Conservation (phyloP, 2,329 filamentous ascomycete species). For the Claviceps africana region DNA sequence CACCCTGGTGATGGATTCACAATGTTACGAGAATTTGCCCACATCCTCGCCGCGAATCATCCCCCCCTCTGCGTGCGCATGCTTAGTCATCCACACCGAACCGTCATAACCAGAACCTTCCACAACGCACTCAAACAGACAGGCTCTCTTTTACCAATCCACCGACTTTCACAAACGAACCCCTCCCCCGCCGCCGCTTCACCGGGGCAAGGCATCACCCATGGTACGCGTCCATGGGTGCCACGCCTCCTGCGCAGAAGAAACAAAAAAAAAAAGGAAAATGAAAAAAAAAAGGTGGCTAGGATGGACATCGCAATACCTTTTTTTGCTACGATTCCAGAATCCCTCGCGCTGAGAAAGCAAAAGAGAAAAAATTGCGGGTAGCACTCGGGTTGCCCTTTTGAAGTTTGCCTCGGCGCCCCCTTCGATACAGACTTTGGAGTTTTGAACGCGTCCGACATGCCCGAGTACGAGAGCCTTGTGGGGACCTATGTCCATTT, state of each 20-base stretch:
- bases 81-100: conserved; percentile 46
- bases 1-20: background rate
- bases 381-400: background rate
- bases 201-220: background rate
- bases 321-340: background rate
- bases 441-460: background rate
- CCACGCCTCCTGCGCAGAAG: background rate
- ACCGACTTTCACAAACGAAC: background rate
- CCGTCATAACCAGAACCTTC: conserved; percentile 41
- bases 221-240: conserved; percentile 1
- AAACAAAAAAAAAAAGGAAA: background rate
- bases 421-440: background rate
- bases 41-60: background rate
- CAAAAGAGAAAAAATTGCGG: no score
- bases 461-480: conserved; percentile 23
- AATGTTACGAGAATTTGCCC: background rate
- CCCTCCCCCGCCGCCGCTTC: background rate
- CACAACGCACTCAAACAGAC: conserved; percentile 18
- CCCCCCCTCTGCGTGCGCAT: background rate
- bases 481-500: conserved; percentile 37
- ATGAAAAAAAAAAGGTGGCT: background rate
- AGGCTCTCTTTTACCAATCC: background rate
- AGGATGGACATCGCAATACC: background rate
- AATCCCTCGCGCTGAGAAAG: background rate
- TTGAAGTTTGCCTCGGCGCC: no score